Conservation (phyloP, 495 filamentous ascomycete genomes). For the Aspergillus ellipticus region DNA sequence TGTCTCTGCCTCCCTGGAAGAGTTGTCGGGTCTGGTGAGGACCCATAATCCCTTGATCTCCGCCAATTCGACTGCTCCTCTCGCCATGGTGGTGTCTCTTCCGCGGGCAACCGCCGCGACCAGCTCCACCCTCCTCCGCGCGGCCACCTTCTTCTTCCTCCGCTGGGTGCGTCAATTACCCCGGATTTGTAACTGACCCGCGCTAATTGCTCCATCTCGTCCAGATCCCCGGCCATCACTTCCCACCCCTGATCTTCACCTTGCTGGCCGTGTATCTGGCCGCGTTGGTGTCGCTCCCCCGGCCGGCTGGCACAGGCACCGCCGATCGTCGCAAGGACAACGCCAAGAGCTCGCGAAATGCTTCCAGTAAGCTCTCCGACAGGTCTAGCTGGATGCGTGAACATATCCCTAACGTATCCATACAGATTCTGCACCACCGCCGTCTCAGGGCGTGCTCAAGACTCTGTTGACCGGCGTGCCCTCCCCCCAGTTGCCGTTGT, state of each 20-base stretch:
- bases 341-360: slow-evolving; percentile 8
- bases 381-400: not conserved
- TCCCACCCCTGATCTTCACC: slow-evolving; percentile 64
- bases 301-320: not conserved
- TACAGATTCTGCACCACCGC: slow-evolving; percentile 4
- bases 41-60: not conserved
- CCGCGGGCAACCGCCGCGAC: slow-evolving; percentile 28
- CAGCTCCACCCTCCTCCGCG: slow-evolving; percentile 61
- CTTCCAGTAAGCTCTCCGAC: slow-evolving; percentile 10
- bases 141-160: slow-evolving; percentile 68
- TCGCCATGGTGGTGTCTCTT: slow-evolving; percentile 26
- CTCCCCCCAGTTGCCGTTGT: slow-evolving; percentile 51
- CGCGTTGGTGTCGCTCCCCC: slow-evolving; percentile 48
- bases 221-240: slow-evolving; percentile 60
- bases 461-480: slow-evolving; percentile 77
- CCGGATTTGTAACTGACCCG: slow-evolving; percentile 5
- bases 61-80: not conserved
- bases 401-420: not conserved
- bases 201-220: slow-evolving; percentile 5
- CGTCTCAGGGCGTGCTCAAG: slow-evolving; percentile 33
- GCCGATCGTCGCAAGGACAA: slow-evolving; percentile 7
- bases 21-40: not conserved
- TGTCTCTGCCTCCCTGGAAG: not conserved
- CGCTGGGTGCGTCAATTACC: slow-evolving; percentile 67
- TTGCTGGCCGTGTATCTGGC: slow-evolving; percentile 70